A percentile compares a stretch with the other conserved stretches of the same genome.
These are phyloP conservation scores for Scheffersomyces lignicola DNA, from an alignment of 1,139 yeast genomes.

Conservation along the genomic window DNA sequence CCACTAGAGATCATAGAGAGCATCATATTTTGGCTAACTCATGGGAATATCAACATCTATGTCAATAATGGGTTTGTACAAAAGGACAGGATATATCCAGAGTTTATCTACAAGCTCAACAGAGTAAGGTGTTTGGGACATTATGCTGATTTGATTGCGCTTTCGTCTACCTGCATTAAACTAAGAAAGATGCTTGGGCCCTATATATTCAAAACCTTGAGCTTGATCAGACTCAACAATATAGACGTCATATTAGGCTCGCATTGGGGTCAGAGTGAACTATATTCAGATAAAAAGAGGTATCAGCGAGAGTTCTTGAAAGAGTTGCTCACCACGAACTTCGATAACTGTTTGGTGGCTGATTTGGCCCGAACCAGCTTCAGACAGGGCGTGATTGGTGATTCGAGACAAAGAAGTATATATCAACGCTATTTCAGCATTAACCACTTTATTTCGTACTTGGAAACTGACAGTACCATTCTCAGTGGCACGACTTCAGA, in stretches of 20 bases:
- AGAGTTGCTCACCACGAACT: slow-evolving; percentile 20
- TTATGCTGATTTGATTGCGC: slow-evolving; percentile 17
- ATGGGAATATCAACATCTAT: slow-evolving; percentile 11
- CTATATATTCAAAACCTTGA: slow-evolving; percentile 20
- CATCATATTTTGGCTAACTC: slow-evolving; percentile 16
- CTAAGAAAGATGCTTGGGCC: slow-evolving; percentile 24
- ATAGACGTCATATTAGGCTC: slow-evolving; percentile 27
- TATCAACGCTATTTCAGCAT: slow-evolving; percentile 20
- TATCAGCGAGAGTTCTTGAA: slow-evolving; percentile 22
- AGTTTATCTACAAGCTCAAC: slow-evolving; percentile 15
- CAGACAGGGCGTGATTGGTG: slow-evolving; percentile 15
- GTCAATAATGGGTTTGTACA: neutral
- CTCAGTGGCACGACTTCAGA: slow-evolving; percentile 16
- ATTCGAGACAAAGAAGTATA: slow-evolving; percentile 15
- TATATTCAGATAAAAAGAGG: slow-evolving; percentile 22
- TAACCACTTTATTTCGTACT: slow-evolving; percentile 21
- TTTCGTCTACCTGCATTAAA: slow-evolving; percentile 27
- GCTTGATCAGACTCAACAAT: slow-evolving; percentile 29
- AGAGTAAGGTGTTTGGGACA: slow-evolving; percentile 11
- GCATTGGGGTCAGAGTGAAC: slow-evolving; percentile 20
- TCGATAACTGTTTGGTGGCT: slow-evolving; percentile 19
- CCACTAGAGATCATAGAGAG: slow-evolving; percentile 21
- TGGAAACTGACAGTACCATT: slow-evolving; percentile 27
- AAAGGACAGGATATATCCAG: slow-evolving; percentile 9
- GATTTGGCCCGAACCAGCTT: slow-evolving; percentile 24